Conservation (phyloP, 768 basidiomycete genomes). For the Naematelia aurantialba region DNA sequence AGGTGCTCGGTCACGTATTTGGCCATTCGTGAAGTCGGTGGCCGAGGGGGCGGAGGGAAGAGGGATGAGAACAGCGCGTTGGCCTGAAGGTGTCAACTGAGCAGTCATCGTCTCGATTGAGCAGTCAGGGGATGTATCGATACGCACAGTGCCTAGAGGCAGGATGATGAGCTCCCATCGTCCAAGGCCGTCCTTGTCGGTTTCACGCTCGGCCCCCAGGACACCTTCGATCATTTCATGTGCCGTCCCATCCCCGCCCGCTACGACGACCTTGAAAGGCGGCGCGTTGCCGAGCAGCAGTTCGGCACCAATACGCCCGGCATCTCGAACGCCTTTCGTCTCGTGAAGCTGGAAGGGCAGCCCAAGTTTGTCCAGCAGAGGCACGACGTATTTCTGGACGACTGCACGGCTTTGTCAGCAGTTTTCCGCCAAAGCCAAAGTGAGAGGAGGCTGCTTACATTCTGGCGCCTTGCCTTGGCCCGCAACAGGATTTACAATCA, state of each 20-base stretch:
- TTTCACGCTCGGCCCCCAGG: constrained; percentile 15
- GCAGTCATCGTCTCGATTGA: neutral
- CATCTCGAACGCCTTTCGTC: constrained; percentile 54
- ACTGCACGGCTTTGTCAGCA: constrained; percentile 40
- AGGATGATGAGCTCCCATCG: constrained; percentile 36
- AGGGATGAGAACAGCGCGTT: constrained; percentile 82
- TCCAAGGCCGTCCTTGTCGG: neutral
- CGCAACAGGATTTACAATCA: constrained; percentile 72
- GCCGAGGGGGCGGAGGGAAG: constrained; percentile 57
- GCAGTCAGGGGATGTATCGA: neutral
- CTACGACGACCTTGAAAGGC: constrained; percentile 23
- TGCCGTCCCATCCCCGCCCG: constrained; percentile 85
- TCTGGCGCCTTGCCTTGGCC: constrained; percentile 60
- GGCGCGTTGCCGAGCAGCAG: neutral
- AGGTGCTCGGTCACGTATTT: constrained; percentile 4
- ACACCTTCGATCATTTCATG: constrained; percentile 78
- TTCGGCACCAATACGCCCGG: constrained; percentile 27
- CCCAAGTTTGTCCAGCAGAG: constrained; percentile 56
- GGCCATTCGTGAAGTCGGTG: constrained; percentile 3
- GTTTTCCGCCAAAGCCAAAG: neutral
- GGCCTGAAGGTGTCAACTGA: constrained; percentile 55
- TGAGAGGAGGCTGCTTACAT: constrained; percentile 35
- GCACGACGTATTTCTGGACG: constrained; percentile 62
- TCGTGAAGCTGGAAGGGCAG: constrained; percentile 53
- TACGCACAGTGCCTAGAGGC: constrained; percentile 41